These are phyloP conservation scores for Podospora australis DNA, from an alignment of 495 filamentous ascomycete genomes.

Conservation along the genomic window DNA sequence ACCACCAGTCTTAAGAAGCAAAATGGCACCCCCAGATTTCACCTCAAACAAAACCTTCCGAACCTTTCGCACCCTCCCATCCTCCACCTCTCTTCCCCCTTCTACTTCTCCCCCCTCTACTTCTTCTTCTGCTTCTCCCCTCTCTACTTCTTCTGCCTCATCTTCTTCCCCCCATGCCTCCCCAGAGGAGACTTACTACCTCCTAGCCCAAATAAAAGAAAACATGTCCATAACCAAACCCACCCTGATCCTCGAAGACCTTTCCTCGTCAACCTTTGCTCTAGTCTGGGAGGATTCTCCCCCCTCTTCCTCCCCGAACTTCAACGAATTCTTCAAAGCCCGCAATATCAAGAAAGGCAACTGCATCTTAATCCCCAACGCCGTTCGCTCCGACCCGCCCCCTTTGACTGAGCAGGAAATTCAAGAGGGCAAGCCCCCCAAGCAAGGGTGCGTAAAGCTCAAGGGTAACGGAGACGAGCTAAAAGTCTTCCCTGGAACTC, in stretches of 20 bases:
- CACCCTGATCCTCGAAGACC: conserved; percentile 35
- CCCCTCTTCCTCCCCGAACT: conserved; percentile 1
- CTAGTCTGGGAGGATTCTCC: not conserved
- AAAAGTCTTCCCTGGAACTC: conserved; percentile 20
- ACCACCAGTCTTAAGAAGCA: too few species aligned
- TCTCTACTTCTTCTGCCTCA: not conserved
- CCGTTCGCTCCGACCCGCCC: conserved; percentile 22
- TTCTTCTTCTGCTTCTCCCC: not conserved
- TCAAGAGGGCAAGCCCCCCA: conserved; percentile 27
- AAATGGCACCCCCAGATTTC: conserved; percentile 29
- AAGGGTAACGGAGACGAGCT: conserved; percentile 11
- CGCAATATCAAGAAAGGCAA: conserved; percentile 26
- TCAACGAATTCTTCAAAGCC: conserved; percentile 13
- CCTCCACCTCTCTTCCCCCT: conserved; percentile 8
- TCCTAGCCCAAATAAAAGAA: conserved; percentile 37
- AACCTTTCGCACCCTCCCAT: conserved; percentile 15
- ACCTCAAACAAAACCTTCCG: conserved; percentile 26
- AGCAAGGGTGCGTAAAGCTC: conserved; percentile 32
- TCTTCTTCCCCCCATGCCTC: not conserved
- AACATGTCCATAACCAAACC: conserved; percentile 46
- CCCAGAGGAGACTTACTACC: conserved; percentile 20
- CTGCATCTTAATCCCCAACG: conserved; percentile 29
- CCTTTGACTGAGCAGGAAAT: too few species aligned
- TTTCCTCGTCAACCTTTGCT: conserved; percentile 20
- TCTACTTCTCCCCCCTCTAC: conserved; percentile 13